Evolutionary conservation across 768 basidiomycete species (phyloP), one percentile per base, ranked within the genome.

Genomic region (Boletus rubropictus): DNA sequence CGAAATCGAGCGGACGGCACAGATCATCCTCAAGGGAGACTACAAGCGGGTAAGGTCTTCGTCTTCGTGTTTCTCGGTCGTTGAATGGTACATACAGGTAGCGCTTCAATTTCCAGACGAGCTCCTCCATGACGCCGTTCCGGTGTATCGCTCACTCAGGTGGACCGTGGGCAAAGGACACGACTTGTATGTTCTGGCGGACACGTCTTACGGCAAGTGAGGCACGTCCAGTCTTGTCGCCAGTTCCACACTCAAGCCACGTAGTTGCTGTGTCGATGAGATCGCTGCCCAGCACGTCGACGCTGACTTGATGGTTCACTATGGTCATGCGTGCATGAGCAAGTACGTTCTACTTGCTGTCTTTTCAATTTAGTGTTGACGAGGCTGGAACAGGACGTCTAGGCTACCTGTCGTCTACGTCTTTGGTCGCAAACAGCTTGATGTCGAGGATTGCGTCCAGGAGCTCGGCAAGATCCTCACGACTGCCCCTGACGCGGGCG

Each of bases 61-160:
- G 7, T 21, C n/a, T 18, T 28, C 14, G 6, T 17, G 7, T 15
- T 7, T 18, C 25, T 38, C 25, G 17, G 24, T 42, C 21, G 44
- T 15, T 52, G 38, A 55, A 28, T 12, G 24, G 41, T 20, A 18
- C 24, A 12, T 29, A 21, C 57, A 92, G 86, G 79, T 93, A 41
- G 90, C 90, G 0, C 76, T 99, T 10, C 96, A 98, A 66, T 97
- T 98, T 56, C 95, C 96, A 0, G 96, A 99, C 63, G 89, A 95
- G 62, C 78, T 97, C 18, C 68, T 99, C 11, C 79, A 79, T 25
- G 82, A 88, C 54, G 91, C 91, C 1, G 93, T 97, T 14, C 82
- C 83, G 3, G 83, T 98, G 22, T 93, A 83, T 62, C 74, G 79
- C 32, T 61, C 69, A 4, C 73, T 99, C 29, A 87, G 84, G 59